Base-by-base conservation (phyloP, 225 moss, liverwort and hornwort genomes). In the Sphagnum tenellum region DNA sequence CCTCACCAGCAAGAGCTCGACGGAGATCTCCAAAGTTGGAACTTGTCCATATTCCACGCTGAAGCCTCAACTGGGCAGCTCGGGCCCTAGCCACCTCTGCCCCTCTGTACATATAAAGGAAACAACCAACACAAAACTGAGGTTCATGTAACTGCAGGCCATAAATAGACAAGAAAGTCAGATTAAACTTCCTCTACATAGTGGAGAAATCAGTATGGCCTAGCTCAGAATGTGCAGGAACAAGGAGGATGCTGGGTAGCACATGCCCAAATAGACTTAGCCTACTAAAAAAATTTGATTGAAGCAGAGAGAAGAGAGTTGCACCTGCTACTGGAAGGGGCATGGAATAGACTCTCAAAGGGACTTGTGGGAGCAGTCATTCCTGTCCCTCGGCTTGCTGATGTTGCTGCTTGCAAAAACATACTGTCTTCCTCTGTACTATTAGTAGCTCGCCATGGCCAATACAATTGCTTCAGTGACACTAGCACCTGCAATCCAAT, bases 381-480 rank as follows among this genome's bases (percentile, higher is more conserved):
- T 64, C 89, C 89, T 55, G 74, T 44, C 71, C 95, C 95, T 76
- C 88, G 77, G 76, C 78, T 82, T 12, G 92, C 89, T 70, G 95
- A 89, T 66, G 79, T 82, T 66, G 95, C 95, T 46, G 95, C 95
- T 71, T 89, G 83, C 68, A 95, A 75, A 70, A 95, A 95, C 8
- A 84, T 92, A 60, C 79, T 89, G 47, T 86, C 92, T 74, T 88
- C 81, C 66, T 84, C 84, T 49, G 79, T 69, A n/a, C 82, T 86
- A 74, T 85, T 82, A 67, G 78, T 72, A 46, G 89, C 79, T 64
- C 87, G 88, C 95, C 95, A 95, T 48, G 95, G 95, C 95, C 95
- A 95, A 67, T 92, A 95, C 63, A 76, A 65, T 60, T 77, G 73
- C 76, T 81, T 76, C 50, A 83, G 74, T 13, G 72, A 76, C 72